Conservation (phyloP, 2,329 filamentous ascomycete genomes). For the Sporothrix inflata region DNA sequence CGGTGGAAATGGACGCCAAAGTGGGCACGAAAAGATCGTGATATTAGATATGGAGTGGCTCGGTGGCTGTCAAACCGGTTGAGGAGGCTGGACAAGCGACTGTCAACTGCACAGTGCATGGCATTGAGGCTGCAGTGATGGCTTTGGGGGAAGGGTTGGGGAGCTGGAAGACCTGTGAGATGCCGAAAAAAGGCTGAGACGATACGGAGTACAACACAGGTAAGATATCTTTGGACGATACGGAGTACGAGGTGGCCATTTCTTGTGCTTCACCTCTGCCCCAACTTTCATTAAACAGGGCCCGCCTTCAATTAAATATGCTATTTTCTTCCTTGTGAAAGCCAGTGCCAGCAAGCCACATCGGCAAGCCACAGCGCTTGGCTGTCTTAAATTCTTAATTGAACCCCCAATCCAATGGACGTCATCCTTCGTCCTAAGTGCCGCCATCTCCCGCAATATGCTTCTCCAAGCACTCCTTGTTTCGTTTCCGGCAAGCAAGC, state of each 20-base stretch:
- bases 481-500: background rate
- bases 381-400: conserved; percentile 7
- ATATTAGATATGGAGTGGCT: conserved; percentile 22
- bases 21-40: conserved; percentile 24
- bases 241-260: background rate
- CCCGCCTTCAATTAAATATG: background rate
- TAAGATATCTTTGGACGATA: background rate
- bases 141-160: background rate
- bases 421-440: conserved; percentile 8
- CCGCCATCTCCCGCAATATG: conserved; percentile 17
- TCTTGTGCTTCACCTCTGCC: background rate
- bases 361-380: background rate
- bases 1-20: conserved; percentile 23
- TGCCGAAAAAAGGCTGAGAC: background rate
- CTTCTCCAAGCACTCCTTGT: conserved; percentile 18
- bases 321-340: background rate
- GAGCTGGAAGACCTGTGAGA: background rate
- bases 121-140: background rate
- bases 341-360: background rate
- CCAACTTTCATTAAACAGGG: background rate
- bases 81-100: background rate
- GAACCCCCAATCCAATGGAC: conserved; percentile 4
- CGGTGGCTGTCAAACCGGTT: background rate
- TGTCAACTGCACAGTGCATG: background rate
- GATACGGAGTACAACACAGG: background rate